Base-by-base conservation (phyloP, 2,329 filamentous ascomycete species). In the Bipolaris sorokiniana region DNA sequence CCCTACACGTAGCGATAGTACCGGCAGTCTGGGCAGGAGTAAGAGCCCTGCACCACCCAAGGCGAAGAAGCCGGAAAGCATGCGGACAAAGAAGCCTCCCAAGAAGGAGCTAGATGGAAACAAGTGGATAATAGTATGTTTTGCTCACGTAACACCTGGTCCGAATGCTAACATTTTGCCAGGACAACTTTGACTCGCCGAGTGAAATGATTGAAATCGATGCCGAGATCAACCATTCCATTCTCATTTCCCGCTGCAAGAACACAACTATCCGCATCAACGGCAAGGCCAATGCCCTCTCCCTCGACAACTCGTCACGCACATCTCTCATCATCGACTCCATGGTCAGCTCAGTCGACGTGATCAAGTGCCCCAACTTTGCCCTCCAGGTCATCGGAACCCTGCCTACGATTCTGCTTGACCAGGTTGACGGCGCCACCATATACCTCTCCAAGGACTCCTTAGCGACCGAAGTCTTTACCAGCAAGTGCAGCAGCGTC, bases 231-330 rank as follows among this genome's bases (percentile, higher is more conserved):
- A 87, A 88, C 44, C 95, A 99, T 63, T 96, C 92, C 1, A 87
- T 99, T 63, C 87, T 98, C 64, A 95, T 99, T 75, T 92, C 90
- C 71, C 89, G 90, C 67, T 98, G 94, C 84, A 92, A 88, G 78
- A 95, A 95, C 78, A 90, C 90, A 5, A 96, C 93, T 22, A 85
- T 99, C 70, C 90, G 96, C 67, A 82, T 99, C 72, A 90, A 87
- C 72, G 93, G 92, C 78, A 99, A 99, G 79, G 92, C 91, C 56
- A 99, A 99, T 75, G 92, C 95, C n/a, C 90, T 99, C 61, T 94
- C 92, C 5, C 85, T 98, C 66, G 95, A 98, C 79, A 97, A 97
- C 80, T 94, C 89, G 54, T 86, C 84, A 45, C 89, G 91, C 48
- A 82, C 96, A 16, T 96, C 91, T 26, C 85, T 99, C 51, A 87